Evolutionary conservation across 257 asterid species (phyloP).

Genomic region (Solanum chmielewskii): DNA sequence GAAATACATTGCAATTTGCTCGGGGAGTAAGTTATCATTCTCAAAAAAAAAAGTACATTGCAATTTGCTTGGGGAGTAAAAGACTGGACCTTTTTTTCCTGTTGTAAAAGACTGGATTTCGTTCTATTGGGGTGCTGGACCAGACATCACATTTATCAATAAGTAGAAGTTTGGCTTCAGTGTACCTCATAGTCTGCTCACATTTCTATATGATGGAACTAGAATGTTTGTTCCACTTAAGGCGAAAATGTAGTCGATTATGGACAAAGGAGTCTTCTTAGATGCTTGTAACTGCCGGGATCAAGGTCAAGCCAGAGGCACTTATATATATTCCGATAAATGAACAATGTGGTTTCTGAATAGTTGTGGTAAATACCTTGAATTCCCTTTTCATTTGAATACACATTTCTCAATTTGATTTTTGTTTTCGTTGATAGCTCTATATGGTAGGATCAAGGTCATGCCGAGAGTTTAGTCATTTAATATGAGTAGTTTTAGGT

Average conservation of each 20-base stretch:
- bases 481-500: not conserved
- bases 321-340: not conserved
- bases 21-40: not conserved
- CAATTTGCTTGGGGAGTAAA: not conserved
- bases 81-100: not conserved
- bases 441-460: not conserved
- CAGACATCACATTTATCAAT: not conserved
- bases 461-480: not conserved
- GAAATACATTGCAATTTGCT: not conserved
- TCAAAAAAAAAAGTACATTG: not conserved
- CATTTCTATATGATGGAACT: not conserved
- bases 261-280: not conserved
- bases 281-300: not conserved
- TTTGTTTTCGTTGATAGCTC: not conserved
- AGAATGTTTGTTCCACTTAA: not conserved
- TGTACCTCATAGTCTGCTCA: not conserved
- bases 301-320: not conserved
- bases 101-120: not conserved
- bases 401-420: not conserved
- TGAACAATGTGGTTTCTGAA: not conserved
- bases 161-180: not conserved
- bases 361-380: not conserved
- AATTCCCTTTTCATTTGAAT: not conserved
- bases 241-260: not conserved
- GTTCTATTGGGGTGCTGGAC: not conserved